A percentile compares a stretch with the other conserved stretches of the same genome.
phyloP scores from a whole-genome alignment of 1,284 basidiomycete species.

The Pseudozyma sp. region DNA sequence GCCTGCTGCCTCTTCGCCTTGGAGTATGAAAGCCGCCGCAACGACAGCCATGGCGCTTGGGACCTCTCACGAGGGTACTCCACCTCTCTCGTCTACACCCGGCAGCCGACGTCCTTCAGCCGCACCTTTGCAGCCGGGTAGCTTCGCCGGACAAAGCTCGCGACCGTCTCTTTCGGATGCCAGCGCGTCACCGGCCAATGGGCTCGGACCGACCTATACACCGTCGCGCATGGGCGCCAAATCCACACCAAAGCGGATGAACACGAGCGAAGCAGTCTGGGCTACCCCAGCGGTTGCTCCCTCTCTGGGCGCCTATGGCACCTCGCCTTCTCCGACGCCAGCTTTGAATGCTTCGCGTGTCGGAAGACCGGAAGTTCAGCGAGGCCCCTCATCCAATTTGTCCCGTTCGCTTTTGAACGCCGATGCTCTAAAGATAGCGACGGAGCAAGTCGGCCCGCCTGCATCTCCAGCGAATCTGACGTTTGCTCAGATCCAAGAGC shows the following conservation, averaged over 20 bases:
- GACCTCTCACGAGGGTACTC: conserved; percentile 32
- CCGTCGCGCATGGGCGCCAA: conserved; percentile 40
- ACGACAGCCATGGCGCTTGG: conserved; percentile 39
- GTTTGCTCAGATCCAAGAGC: conserved; percentile 63
- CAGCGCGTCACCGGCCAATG: conserved; percentile 15
- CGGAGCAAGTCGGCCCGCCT: conserved; percentile 8
- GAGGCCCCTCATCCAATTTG: conserved; percentile 23
- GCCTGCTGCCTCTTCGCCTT: conserved; percentile 21
- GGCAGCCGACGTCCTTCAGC: conserved; percentile 36
- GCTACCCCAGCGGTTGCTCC: conserved; percentile 27
- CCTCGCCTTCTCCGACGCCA: conserved; percentile 19
- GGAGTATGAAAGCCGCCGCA: conserved; percentile 39
- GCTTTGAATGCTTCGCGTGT: background rate
- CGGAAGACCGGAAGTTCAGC: conserved; percentile 15
- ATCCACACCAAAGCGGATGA: conserved; percentile 32
- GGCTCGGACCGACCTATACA: conserved; percentile 52
- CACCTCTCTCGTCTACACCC: conserved; percentile 12
- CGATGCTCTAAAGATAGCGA: conserved; percentile 2
- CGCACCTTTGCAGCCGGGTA: conserved; percentile 25
- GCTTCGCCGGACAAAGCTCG: conserved; percentile 3
- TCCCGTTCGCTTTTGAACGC: conserved; percentile 16
- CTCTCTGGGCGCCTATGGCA: conserved; percentile 13
- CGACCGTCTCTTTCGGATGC: conserved; percentile 21
- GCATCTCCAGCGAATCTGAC: conserved; percentile 38
- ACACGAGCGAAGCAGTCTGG: conserved; percentile 42